Evolutionary conservation across 306 rosid genomes (phyloP).

Genomic region (Lagenaria siceraria): DNA sequence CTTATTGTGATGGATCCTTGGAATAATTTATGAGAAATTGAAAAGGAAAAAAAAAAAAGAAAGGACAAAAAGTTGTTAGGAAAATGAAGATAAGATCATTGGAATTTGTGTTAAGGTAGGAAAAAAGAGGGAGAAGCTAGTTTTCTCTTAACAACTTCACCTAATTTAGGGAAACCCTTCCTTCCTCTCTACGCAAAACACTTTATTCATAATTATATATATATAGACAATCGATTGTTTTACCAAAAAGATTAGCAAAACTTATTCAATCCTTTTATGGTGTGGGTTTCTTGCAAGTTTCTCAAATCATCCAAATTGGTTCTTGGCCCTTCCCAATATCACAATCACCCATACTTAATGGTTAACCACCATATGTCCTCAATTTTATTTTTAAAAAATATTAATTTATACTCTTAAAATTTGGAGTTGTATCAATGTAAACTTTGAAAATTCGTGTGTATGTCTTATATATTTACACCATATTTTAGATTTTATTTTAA

Average conservation of each 20-base stretch:
- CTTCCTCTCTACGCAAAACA: neutral
- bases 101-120: neutral
- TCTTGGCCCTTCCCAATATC: neutral
- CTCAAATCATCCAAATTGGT: neutral
- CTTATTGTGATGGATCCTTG: no score
- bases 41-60: neutral
- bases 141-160: neutral
- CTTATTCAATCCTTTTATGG: neutral
- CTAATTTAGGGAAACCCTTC: neutral
- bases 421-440: no score
- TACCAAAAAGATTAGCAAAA: neutral
- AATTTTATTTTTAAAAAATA: no score
- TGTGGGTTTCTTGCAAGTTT: constrained; percentile 1
- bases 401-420: no score
- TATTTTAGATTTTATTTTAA: no score
- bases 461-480: no score
- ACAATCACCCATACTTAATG: neutral
- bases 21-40: no score
- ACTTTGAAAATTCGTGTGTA: no score
- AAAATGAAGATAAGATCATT: neutral
- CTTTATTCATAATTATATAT: neutral
- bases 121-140: neutral
- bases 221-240: neutral
- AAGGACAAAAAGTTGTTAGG: neutral
- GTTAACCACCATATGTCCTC: neutral